A percentile compares a stretch with the other conserved stretches of the same genome.
These are phyloP conservation scores for Beta vulgaris DNA, from an alignment of 148 eudicot genomes.

Conservation along the genomic window DNA sequence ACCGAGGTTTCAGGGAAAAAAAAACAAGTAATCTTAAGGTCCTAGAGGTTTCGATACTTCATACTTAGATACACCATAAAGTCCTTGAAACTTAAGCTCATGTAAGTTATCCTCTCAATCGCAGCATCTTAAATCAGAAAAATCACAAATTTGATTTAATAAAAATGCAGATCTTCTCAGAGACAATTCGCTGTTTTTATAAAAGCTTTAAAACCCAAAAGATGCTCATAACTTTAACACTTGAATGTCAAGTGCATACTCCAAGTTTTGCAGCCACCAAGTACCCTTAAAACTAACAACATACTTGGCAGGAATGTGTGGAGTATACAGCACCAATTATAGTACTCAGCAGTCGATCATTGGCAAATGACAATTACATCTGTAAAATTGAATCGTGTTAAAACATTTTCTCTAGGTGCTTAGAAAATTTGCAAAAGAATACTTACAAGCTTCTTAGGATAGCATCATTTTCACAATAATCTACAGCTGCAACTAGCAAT, in stretches of 20 bases:
- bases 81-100: not conserved
- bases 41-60: no score
- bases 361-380: not conserved
- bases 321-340: not conserved
- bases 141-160: not conserved
- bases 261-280: not conserved
- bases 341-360: not conserved
- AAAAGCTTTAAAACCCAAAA: not conserved
- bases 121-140: not conserved
- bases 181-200: no score
- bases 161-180: not conserved
- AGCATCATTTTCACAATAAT: not conserved
- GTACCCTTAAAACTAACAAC: not conserved
- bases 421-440: not conserved
- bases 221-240: not conserved
- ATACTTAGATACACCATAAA: not conserved
- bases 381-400: not conserved
- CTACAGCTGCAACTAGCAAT: constrained; percentile 1
- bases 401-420: not conserved
- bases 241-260: not conserved
- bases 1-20: no score
- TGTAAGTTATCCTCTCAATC: not conserved
- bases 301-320: not conserved
- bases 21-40: no score
- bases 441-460: not conserved